Conservation (phyloP, 179 eudicot genomes). For the Actinidia polygama region DNA sequence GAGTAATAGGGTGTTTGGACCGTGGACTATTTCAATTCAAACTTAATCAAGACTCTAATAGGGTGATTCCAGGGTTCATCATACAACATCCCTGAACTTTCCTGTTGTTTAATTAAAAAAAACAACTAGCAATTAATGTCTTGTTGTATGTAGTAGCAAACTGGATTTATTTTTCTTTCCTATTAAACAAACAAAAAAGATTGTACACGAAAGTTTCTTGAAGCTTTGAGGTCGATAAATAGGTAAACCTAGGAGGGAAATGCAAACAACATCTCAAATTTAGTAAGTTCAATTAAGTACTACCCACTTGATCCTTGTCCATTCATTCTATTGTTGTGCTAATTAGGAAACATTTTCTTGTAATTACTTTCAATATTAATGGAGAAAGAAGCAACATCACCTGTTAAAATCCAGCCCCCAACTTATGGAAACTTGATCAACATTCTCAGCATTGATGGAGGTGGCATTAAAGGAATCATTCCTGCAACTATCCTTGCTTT, state of each 20-base stretch:
- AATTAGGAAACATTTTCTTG: too few species aligned
- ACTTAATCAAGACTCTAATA: not conserved
- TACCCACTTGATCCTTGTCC: not conserved
- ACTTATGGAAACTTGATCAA: constrained; percentile 25
- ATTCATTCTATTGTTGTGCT: too few species aligned
- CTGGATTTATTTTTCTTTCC: not conserved
- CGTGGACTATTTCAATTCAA: not conserved
- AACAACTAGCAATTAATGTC: too few species aligned
- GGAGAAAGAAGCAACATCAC: not conserved
- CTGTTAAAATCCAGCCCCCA: constrained; percentile 25
- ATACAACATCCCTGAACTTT: not conserved
- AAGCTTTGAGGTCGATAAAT: too few species aligned
- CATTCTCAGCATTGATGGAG: constrained; percentile 29
- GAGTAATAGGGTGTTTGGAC: not conserved
- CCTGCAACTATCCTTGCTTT: constrained; percentile 23
- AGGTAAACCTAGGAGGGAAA: not conserved
- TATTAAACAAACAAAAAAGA: too few species aligned
- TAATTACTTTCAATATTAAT: constrained; percentile 5
- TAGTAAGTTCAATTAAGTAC: too few species aligned
- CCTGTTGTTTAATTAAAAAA: not conserved
- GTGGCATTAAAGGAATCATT: constrained; percentile 25
- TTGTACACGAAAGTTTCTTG: too few species aligned
- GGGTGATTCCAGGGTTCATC: too few species aligned
- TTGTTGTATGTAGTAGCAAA: too few species aligned
- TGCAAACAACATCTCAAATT: too few species aligned